Evolutionary conservation across 73 alveolate species (phyloP).

Genomic region (Symbiodinium pilosum): DNA sequence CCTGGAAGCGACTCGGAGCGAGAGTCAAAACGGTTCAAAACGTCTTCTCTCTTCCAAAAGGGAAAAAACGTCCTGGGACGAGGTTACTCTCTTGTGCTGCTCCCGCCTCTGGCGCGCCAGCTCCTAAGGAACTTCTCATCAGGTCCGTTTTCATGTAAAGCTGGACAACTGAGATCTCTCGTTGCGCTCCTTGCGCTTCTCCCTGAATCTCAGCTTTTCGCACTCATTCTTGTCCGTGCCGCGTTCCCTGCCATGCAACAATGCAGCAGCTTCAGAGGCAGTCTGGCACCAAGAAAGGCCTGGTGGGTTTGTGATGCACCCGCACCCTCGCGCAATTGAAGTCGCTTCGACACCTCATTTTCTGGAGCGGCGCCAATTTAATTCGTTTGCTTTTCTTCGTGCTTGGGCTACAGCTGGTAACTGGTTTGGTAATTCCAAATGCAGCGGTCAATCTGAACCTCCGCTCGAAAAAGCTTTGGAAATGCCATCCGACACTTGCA

Average conservation of each 20-base stretch:
- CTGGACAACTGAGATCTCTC: not conserved
- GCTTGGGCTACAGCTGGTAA: not conserved
- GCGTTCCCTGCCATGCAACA: not conserved
- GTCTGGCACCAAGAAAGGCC: not conserved
- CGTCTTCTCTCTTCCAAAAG: not conserved
- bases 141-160: too few species aligned
- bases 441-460: slow-evolving; percentile 61
- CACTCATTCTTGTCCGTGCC: slow-evolving; percentile 60
- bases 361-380: too few species aligned
- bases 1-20: not conserved
- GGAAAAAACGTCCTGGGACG: too few species aligned
- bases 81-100: not conserved
- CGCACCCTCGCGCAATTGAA: slow-evolving; percentile 85
- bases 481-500: not conserved
- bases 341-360: slow-evolving; percentile 13
- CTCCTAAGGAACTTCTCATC: too few species aligned
- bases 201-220: slow-evolving; percentile 82
- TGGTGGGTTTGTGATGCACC: slow-evolving; percentile 85
- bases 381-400: too few species aligned
- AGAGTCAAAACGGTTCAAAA: not conserved
- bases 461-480: not conserved
- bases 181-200: not conserved
- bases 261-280: not conserved
- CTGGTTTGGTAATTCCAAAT: slow-evolving; percentile 88
- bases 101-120: not conserved